Percentiles rank a stretch among this genome's conserved stretches.
These are phyloP conservation scores for Escallonia rubra DNA, from an alignment of 129 eudicot genomes.

Conservation along the genomic window DNA sequence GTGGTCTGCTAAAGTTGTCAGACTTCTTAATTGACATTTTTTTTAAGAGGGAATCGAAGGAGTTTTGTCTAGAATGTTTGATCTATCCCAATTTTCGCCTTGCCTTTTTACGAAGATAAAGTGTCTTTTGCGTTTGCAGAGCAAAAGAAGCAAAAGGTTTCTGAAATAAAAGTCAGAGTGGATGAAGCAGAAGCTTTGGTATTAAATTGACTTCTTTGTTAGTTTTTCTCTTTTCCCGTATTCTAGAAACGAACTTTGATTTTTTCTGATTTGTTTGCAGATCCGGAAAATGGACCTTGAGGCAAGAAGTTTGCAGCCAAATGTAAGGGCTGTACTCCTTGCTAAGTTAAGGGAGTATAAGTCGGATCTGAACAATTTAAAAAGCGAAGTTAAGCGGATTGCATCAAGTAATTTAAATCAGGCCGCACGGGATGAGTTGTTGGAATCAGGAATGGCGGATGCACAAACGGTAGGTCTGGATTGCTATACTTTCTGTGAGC, in stretches of 20 bases:
- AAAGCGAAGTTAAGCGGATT: conserved; percentile 57
- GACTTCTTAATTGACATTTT: too few species aligned
- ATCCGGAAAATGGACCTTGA: conserved; percentile 78
- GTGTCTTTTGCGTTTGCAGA: conserved; percentile 31
- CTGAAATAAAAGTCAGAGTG: conserved; percentile 52
- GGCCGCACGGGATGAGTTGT: conserved; percentile 60
- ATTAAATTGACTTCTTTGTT: conserved; percentile 11
- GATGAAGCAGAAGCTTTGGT: conserved; percentile 71
- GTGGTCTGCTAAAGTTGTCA: too few species aligned
- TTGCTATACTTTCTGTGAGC: not conserved
- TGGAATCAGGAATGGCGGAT: conserved; percentile 65
- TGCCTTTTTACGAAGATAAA: not conserved
- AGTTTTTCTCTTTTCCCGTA: not conserved
- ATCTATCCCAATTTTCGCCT: too few species aligned
- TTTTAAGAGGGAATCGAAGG: too few species aligned
- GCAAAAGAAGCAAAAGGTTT: conserved; percentile 60
- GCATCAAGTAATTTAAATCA: conserved; percentile 49
- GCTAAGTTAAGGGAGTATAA: conserved; percentile 65
- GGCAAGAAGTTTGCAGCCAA: conserved; percentile 71
- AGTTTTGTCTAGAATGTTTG: too few species aligned
- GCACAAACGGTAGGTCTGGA: conserved; percentile 34
- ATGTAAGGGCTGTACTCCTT: conserved; percentile 59
- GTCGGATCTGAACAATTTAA: conserved; percentile 60
- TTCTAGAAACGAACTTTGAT: not conserved
- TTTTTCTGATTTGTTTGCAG: conserved; percentile 27